These are phyloP conservation scores for Capronia epimyces DNA, from an alignment of 2,329 filamentous ascomycete genomes.

Conservation along the genomic window DNA sequence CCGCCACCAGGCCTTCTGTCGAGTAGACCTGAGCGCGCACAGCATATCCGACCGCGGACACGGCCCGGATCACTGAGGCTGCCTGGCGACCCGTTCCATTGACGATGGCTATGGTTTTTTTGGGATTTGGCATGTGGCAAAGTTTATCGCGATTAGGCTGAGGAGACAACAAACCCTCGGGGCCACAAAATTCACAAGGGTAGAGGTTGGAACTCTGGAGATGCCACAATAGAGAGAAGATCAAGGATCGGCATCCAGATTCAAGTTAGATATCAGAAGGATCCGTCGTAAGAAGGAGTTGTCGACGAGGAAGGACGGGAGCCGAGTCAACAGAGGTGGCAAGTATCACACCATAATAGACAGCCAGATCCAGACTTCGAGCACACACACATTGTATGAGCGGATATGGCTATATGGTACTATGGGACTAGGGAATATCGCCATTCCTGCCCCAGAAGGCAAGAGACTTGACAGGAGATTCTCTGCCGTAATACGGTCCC, in stretches of 20 bases:
- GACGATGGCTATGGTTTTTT: conserved; percentile 84
- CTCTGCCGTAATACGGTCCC: conserved; percentile 20
- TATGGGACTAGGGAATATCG: conserved; percentile 1
- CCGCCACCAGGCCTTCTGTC: conserved; percentile 77
- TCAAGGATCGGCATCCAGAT: not conserved
- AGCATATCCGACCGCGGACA: conserved; percentile 85
- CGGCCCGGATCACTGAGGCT: conserved; percentile 88
- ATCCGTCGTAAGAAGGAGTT: not conserved
- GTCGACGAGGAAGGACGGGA: conserved; percentile 4
- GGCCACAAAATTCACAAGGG: not conserved
- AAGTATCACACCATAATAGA: not conserved
- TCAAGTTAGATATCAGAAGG: not conserved
- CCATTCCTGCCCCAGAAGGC: conserved; percentile 11
- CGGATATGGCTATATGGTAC: not conserved
- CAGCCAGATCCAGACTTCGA: not conserved
- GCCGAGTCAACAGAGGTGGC: not conserved
- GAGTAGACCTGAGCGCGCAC: conserved; percentile 89
- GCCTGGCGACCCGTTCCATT: conserved; percentile 95
- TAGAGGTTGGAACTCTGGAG: not conserved
- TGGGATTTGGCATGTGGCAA: conserved; percentile 25
- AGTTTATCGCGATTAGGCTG: not conserved
- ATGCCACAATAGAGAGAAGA: not conserved
- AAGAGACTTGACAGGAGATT: conserved; percentile 17
- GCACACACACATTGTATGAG: not conserved
- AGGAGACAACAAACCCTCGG: not conserved